Evolutionary conservation across 495 filamentous ascomycete genomes (phyloP).

Genomic region (Aspergillus sparsus): DNA sequence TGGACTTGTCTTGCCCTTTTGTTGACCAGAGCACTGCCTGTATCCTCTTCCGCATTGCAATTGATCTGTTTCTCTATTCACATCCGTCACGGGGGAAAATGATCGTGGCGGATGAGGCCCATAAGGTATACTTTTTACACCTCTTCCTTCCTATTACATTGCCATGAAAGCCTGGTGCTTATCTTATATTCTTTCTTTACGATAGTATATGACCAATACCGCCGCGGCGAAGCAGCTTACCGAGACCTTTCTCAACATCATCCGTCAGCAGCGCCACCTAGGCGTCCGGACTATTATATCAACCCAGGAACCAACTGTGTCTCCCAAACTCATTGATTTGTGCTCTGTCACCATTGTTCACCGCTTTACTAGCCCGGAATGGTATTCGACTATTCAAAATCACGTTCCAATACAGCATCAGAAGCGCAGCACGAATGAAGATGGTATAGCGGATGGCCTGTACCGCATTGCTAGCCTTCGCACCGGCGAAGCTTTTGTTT

Average conservation of each 20-base stretch:
- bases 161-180: background rate
- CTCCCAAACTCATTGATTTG: slow-evolving; percentile 65
- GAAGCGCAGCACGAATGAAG: slow-evolving; percentile 18
- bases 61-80: slow-evolving; percentile 61
- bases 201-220: slow-evolving; percentile 51
- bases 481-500: slow-evolving; percentile 66
- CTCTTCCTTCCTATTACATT: background rate
- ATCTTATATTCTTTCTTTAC: background rate
- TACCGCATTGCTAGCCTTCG: slow-evolving; percentile 59
- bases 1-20: slow-evolving; percentile 74
- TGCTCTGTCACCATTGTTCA: slow-evolving; percentile 77
- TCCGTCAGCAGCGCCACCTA: slow-evolving; percentile 73
- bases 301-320: slow-evolving; percentile 80
- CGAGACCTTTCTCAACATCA: slow-evolving; percentile 60
- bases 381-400: slow-evolving; percentile 54
- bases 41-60: slow-evolving; percentile 66
- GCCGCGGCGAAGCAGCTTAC: slow-evolving; percentile 55
- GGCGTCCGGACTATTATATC: slow-evolving; percentile 67
- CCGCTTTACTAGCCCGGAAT: slow-evolving; percentile 70
- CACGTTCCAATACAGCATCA: slow-evolving; percentile 50
- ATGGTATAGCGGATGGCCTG: slow-evolving; percentile 34
- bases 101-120: slow-evolving; percentile 61
- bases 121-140: slow-evolving; percentile 45
- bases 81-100: slow-evolving; percentile 35
- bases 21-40: slow-evolving; percentile 65